These are phyloP conservation scores for Aspergillus kassunensis DNA, from an alignment of 495 filamentous ascomycete species.

Conservation along the genomic window DNA sequence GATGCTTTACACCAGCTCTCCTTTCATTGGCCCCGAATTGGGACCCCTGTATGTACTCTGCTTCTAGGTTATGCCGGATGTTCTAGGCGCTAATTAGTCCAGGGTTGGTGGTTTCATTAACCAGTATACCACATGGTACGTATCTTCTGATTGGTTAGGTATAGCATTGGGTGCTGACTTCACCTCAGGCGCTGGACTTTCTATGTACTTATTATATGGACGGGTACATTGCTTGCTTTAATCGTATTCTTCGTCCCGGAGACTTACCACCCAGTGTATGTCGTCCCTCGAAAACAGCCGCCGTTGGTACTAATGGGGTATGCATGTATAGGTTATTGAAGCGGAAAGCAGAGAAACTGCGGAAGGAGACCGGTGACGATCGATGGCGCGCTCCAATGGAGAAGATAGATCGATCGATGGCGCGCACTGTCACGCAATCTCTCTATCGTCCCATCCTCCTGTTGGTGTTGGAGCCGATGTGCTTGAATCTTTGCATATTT, in stretches of 20 bases:
- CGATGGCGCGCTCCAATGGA: constrained; percentile 80
- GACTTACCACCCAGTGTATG: constrained; percentile 75
- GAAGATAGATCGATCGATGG: constrained; percentile 65
- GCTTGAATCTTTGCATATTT: constrained; percentile 75
- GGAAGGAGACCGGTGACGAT: constrained; percentile 73
- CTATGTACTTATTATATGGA: constrained; percentile 83
- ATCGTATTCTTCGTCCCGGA: constrained; percentile 79
- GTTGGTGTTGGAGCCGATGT: constrained; percentile 83
- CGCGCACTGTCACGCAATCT: constrained; percentile 63
- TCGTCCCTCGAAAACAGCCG: neutral
- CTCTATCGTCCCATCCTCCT: constrained; percentile 80
- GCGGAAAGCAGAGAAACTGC: constrained; percentile 65
- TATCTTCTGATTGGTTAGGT: neutral
- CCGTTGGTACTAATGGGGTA: neutral
- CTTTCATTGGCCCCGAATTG: constrained; percentile 65
- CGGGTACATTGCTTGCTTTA: constrained; percentile 53
- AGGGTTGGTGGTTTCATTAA: constrained; percentile 70
- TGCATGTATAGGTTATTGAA: constrained; percentile 56
- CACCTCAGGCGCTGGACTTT: constrained; percentile 83
- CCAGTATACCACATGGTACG: constrained; percentile 65
- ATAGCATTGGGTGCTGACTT: constrained; percentile 11
- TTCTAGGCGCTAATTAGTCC: constrained; percentile 11
- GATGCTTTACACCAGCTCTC: constrained; percentile 75
- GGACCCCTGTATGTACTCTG: constrained; percentile 45
- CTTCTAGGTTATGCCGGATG: constrained; percentile 41